Percentiles rank a stretch among this genome's conserved stretches.
Evolutionary conservation across 805 yeast species (phyloP).

Genomic region (Wickerhamiella australiensis): DNA sequence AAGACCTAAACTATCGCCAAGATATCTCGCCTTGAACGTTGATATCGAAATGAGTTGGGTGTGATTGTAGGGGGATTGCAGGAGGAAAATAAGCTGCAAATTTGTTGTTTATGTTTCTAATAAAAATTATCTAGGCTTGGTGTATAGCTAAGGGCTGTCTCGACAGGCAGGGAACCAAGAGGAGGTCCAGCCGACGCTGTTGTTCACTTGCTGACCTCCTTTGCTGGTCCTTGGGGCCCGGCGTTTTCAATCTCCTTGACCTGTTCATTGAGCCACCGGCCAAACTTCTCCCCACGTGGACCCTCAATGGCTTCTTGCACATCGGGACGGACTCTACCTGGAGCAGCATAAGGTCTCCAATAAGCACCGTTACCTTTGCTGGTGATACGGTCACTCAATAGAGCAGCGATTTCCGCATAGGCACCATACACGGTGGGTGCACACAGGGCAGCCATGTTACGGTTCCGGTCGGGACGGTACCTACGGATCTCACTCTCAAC

Average conservation of each 20-base stretch:
- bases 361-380: constrained; percentile 29
- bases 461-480: constrained; percentile 17
- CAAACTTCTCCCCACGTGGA: constrained; percentile 29
- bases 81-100: too few relatives aligned
- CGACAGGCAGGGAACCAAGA: too few relatives aligned
- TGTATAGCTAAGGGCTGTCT: too few relatives aligned
- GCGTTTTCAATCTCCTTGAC: not conserved
- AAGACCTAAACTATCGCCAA: too few relatives aligned
- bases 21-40: too few relatives aligned
- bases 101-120: too few relatives aligned
- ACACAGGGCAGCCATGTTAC: constrained; percentile 16
- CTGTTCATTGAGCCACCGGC: constrained; percentile 26
- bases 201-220: not conserved
- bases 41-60: too few relatives aligned
- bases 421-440: constrained; percentile 32
- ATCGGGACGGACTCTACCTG: constrained; percentile 31
- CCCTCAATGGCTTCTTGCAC: constrained; percentile 28
- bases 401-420: constrained; percentile 35
- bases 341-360: constrained; percentile 34
- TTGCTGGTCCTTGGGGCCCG: constrained; percentile 3
- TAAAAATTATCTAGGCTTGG: too few relatives aligned
- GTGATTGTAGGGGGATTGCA: too few relatives aligned
- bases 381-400: constrained; percentile 31
- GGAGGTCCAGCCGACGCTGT: too few relatives aligned
- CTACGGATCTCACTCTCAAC: constrained; percentile 32